These are phyloP conservation scores for Gossypioides kirkii DNA, from an alignment of 345 rosid species.

Conservation along the genomic window DNA sequence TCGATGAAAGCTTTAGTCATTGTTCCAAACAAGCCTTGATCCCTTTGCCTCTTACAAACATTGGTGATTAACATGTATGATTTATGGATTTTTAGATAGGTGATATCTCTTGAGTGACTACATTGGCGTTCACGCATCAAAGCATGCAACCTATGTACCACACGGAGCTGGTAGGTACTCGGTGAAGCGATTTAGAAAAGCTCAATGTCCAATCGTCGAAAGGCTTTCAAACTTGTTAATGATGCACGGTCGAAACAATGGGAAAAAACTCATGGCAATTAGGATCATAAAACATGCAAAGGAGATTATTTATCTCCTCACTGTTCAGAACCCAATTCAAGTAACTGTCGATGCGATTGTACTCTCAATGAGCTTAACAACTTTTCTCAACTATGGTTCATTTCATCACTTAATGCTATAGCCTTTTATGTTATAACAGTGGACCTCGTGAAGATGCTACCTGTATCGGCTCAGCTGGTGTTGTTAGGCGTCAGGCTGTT, in stretches of 20 bases:
- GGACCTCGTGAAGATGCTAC: not conserved
- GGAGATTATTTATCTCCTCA: not conserved
- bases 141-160: not conserved
- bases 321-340: not conserved
- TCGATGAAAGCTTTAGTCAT: too few species aligned
- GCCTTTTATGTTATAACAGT: not conserved
- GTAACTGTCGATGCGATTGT: not conserved
- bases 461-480: not conserved
- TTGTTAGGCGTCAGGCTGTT: not conserved
- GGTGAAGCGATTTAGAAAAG: not conserved
- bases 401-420: too few species aligned
- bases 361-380: too few species aligned
- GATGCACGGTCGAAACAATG: not conserved
- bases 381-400: too few species aligned
- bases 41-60: too few species aligned
- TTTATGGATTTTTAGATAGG: not conserved
- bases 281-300: not conserved
- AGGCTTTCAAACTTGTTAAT: not conserved
- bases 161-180: not conserved
- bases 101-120: not conserved
- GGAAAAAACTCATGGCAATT: not conserved
- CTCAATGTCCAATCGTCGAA: not conserved
- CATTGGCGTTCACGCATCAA: not conserved
- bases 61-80: too few species aligned
- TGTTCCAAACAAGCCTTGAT: too few species aligned